Conservation (phyloP, 768 basidiomycete genomes). For the Lentinus tigrinus region DNA sequence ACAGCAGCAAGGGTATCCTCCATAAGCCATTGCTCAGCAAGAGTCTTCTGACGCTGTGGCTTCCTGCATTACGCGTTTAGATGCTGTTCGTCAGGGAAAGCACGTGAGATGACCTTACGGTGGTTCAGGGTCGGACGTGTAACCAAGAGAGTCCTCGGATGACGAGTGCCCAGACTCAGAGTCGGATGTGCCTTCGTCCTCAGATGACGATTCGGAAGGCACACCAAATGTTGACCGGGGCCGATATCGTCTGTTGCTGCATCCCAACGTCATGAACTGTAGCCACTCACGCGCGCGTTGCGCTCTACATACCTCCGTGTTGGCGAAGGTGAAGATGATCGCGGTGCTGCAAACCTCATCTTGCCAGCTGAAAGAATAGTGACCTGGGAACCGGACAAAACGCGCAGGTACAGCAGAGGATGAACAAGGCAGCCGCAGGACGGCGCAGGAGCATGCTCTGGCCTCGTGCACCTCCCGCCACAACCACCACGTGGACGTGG, state of each 20-base stretch:
- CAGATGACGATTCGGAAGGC: constrained; percentile 48
- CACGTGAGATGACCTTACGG: constrained; percentile 34
- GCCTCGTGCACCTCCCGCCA: no score
- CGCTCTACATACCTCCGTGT: constrained; percentile 34
- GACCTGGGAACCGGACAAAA: no score
- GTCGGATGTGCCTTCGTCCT: constrained; percentile 42
- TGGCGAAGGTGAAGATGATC: constrained; percentile 51
- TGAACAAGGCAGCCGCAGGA: no score
- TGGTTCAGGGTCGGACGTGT: constrained; percentile 44
- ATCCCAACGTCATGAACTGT: constrained; percentile 6
- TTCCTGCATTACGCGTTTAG: constrained; percentile 13
- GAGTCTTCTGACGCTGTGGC: constrained; percentile 22
- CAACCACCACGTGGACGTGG: no score
- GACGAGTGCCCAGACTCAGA: constrained; percentile 33
- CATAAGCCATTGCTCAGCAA: constrained; percentile 35
- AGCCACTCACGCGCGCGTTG: neutral
- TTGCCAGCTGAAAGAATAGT: no score
- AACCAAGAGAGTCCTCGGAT: constrained; percentile 39
- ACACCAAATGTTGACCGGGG: constrained; percentile 54
- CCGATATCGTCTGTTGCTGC: constrained; percentile 21
- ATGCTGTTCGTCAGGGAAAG: neutral
- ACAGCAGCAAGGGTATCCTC: constrained; percentile 49
- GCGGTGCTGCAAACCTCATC: constrained; percentile 58
- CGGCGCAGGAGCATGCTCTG: no score
- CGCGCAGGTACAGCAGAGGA: no score